Evolutionary conservation across 371 early-diverging fungal genomes (phyloP).

Genomic region (Saksenaea oblongispora): DNA sequence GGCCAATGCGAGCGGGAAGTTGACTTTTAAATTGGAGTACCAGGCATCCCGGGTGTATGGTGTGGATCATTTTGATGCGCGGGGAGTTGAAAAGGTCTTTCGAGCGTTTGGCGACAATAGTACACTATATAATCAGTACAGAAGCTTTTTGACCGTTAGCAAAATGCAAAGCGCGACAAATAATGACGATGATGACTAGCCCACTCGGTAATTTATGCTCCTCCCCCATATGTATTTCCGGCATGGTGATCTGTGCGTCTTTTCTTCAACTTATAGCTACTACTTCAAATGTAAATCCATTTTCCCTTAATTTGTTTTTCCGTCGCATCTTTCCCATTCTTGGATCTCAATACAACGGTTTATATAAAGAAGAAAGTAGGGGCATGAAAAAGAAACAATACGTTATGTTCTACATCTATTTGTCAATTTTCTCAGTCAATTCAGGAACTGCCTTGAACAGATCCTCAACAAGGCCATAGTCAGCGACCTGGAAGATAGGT

Average conservation of each 20-base stretch:
- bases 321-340: background rate
- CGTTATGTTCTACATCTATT: constrained; percentile 19
- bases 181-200: constrained; percentile 12
- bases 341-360: background rate
- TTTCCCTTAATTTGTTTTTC: background rate
- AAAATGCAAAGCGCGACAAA: background rate
- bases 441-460: constrained; percentile 94
- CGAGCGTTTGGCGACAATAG: constrained; percentile 3
- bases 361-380: background rate
- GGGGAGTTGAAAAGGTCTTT: constrained; percentile 15
- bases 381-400: background rate
- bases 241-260: background rate
- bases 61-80: constrained; percentile 21
- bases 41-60: constrained; percentile 36
- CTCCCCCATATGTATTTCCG: background rate
- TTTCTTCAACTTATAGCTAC: background rate
- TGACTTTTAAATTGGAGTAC: constrained; percentile 44
- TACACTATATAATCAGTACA: constrained; percentile 5
- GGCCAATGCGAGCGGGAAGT: constrained; percentile 29
- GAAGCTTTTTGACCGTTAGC: constrained; percentile 13
- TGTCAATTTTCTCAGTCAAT: constrained; percentile 81
- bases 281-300: background rate
- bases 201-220: background rate
- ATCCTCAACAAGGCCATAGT: constrained; percentile 96
- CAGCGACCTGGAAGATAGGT: constrained; percentile 97